Conservation (phyloP, 345 rosid genomes). For the Lenwebbia sp. region DNA sequence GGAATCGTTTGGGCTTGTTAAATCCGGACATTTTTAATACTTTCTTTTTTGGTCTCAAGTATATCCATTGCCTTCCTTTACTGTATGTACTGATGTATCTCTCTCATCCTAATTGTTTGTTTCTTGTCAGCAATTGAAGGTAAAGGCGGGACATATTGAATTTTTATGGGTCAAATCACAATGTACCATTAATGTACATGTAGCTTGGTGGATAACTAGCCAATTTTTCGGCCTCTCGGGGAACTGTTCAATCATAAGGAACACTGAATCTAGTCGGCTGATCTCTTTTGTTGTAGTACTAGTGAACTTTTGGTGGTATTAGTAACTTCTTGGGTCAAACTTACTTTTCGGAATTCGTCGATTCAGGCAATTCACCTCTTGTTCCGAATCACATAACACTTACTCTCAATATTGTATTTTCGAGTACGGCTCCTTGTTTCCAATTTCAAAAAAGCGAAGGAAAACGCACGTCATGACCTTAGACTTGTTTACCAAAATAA, state of each 20-base stretch:
- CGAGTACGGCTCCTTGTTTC: not conserved
- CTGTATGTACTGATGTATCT: not conserved
- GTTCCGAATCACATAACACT: not conserved
- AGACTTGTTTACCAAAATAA: not conserved
- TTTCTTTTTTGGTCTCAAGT: not conserved
- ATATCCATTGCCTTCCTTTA: not conserved
- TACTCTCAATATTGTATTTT: not conserved
- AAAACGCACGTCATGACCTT: not conserved
- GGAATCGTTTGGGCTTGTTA: not conserved
- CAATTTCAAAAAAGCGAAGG: not conserved
- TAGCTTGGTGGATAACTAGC: not conserved
- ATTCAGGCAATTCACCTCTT: not conserved
- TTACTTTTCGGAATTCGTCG: not conserved
- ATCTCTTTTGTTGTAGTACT: not conserved
- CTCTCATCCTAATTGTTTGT: not conserved
- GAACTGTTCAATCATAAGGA: not conserved
- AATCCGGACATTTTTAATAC: not conserved
- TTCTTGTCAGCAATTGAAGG: not conserved
- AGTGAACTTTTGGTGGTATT: not conserved
- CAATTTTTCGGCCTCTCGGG: not conserved
- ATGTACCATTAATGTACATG: not conserved
- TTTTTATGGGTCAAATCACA: not conserved
- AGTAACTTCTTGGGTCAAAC: not conserved
- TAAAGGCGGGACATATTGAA: not conserved
- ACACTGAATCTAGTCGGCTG: not conserved